Conservation (phyloP, 2,329 filamentous ascomycete genomes). For the Paecilomyces dactylethromorphus region DNA sequence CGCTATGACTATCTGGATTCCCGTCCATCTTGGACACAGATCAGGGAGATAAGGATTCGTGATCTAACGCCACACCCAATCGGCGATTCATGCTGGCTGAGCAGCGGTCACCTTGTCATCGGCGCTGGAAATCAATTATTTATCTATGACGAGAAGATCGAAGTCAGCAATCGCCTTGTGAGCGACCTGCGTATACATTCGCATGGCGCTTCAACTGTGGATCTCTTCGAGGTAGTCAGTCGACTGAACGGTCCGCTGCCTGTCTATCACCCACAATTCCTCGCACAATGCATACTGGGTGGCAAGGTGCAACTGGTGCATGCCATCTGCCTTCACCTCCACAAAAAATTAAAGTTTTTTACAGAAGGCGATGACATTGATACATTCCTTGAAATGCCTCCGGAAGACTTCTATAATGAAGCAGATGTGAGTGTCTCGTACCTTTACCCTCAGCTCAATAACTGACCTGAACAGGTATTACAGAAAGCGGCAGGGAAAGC, state of each 20-base stretch:
- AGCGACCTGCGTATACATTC: constrained; percentile 48
- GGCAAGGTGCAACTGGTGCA: constrained; percentile 70
- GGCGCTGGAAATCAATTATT: constrained; percentile 90
- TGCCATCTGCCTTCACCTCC: constrained; percentile 63
- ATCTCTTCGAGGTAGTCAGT: constrained; percentile 76
- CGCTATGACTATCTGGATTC: constrained; percentile 87
- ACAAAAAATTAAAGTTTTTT: constrained; percentile 74
- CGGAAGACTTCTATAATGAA: constrained; percentile 43
- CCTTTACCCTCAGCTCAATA: neutral
- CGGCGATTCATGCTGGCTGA: constrained; percentile 87
- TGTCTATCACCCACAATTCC: constrained; percentile 84
- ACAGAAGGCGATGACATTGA: constrained; percentile 75
- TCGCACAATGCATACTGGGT: constrained; percentile 77
- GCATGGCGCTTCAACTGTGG: constrained; percentile 46
- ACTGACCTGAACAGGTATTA: constrained; percentile 23
- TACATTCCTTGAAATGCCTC: constrained; percentile 60
- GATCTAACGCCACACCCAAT: constrained; percentile 84
- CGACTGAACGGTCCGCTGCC: constrained; percentile 81
- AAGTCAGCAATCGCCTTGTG: constrained; percentile 55
- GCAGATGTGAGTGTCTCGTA: constrained; percentile 34
- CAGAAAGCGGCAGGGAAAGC: constrained; percentile 42
- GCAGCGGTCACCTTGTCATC: constrained; percentile 76
- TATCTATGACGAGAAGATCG: constrained; percentile 70
- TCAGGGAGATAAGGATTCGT: constrained; percentile 74
- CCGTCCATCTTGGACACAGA: constrained; percentile 80